Conservation (phyloP, 2,329 filamentous ascomycete genomes). For the Trichoderma polysporum region DNA sequence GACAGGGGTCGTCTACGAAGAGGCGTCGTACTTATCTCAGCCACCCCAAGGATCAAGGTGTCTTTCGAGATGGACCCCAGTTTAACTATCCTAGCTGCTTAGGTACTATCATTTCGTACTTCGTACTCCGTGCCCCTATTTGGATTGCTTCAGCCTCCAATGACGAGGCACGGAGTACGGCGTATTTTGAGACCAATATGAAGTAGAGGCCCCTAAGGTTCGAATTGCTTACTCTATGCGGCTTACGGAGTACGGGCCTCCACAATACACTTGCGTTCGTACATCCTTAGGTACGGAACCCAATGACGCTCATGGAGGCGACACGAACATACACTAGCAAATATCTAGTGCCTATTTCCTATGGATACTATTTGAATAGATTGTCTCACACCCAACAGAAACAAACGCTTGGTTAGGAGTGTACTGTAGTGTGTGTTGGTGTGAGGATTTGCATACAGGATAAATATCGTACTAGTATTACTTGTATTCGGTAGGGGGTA, state of each 20-base stretch:
- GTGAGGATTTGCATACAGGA: neutral
- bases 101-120: neutral
- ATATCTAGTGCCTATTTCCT: neutral
- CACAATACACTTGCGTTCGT: neutral
- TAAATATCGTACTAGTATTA: neutral
- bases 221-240: neutral
- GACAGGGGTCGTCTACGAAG: neutral
- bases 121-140: slow-evolving; percentile 3
- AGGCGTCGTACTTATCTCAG: slow-evolving; percentile 12
- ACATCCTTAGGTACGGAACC: neutral
- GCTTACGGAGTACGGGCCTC: too few species aligned
- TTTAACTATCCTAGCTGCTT: neutral
- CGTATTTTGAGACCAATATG: neutral
- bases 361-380: neutral
- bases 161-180: neutral
- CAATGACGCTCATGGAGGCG: neutral
- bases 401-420: neutral
- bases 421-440: too few species aligned
- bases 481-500: neutral
- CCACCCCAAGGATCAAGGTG: neutral
- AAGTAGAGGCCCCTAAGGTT: neutral
- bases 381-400: neutral
- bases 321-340: neutral
- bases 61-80: neutral
- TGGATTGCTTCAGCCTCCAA: neutral